These are phyloP conservation scores for Xerocomus spinulosus DNA, from an alignment of 768 basidiomycete species.

Conservation along the genomic window DNA sequence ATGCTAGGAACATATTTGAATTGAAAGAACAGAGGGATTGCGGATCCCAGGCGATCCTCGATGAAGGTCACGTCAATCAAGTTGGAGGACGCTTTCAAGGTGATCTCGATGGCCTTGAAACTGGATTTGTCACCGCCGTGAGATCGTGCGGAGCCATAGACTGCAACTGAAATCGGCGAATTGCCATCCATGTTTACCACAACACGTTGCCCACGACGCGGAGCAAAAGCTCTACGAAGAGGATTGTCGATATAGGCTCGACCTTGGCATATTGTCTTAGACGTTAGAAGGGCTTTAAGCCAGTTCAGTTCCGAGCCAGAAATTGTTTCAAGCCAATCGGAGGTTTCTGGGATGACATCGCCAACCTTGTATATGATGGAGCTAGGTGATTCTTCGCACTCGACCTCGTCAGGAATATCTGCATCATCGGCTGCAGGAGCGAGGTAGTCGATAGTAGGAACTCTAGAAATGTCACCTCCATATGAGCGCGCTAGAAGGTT, in stretches of 20 bases:
- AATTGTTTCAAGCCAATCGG: constrained; percentile 78
- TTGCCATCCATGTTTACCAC: constrained; percentile 50
- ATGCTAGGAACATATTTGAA: constrained; percentile 86
- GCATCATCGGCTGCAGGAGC: constrained; percentile 44
- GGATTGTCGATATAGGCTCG: constrained; percentile 84
- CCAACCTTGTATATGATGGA: constrained; percentile 50
- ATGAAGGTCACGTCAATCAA: constrained; percentile 69
- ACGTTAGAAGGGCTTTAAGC: constrained; percentile 80
- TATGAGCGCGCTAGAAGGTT: constrained; percentile 79
- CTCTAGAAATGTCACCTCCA: constrained; percentile 61
- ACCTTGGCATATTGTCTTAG: constrained; percentile 83
- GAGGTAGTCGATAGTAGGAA: constrained; percentile 86
- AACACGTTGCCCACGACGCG: constrained; percentile 75
- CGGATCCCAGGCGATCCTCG: constrained; percentile 74
- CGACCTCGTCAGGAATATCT: constrained; percentile 39
- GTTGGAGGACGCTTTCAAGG: constrained; percentile 47
- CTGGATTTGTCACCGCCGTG: constrained; percentile 62
- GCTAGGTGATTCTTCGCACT: constrained; percentile 38
- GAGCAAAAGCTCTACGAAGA: constrained; percentile 78
- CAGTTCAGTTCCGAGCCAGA: constrained; percentile 81
- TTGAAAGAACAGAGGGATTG: constrained; percentile 76
- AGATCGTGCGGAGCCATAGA: constrained; percentile 79
- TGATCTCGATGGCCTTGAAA: constrained; percentile 83
- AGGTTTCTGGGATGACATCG: constrained; percentile 50
- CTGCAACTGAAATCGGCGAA: constrained; percentile 51